phyloP scores from a whole-genome alignment of 108 stramenopile genomes.

The Nannochloropsis oceanica region DNA sequence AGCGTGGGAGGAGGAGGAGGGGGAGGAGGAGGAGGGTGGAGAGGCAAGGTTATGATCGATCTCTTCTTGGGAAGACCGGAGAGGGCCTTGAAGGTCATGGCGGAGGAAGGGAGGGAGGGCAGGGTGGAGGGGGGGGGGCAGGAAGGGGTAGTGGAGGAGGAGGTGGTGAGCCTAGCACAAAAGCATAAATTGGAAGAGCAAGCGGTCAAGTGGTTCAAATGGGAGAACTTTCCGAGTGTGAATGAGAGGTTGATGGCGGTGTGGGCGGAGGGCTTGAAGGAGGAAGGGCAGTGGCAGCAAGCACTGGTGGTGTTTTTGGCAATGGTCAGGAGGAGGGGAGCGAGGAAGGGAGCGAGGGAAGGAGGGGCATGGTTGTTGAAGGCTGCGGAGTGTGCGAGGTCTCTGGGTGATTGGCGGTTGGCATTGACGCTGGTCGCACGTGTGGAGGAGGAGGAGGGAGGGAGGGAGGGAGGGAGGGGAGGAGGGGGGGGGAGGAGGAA shows the following conservation, averaged over 20 bases:
- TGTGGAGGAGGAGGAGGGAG: background rate
- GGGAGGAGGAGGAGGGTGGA: background rate
- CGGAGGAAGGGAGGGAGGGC: background rate
- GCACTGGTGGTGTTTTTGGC: background rate
- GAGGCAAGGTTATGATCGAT: background rate
- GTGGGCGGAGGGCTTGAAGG: background rate
- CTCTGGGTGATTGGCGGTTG: background rate
- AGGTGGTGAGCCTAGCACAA: background rate
- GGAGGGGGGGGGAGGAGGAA: too few species aligned
- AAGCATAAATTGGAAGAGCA: background rate
- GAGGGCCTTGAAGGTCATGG: background rate
- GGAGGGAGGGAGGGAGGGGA: background rate
- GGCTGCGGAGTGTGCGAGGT: background rate
- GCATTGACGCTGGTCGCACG: background rate
- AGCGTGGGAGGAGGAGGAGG: too few species aligned
- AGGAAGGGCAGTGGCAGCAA: background rate
- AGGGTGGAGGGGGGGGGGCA: background rate
- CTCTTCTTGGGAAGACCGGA: background rate
- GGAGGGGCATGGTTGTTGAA: background rate
- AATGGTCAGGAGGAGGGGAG: background rate
- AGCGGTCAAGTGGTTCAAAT: background rate
- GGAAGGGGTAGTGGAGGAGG: background rate
- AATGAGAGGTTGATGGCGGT: background rate
- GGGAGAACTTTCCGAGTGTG: background rate
- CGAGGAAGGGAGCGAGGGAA: background rate